Percentiles rank a stretch among this genome's conserved stretches.
These are phyloP conservation scores for Cynara cardunculus DNA, from an alignment of 129 eudicot genomes.

Conservation along the genomic window DNA sequence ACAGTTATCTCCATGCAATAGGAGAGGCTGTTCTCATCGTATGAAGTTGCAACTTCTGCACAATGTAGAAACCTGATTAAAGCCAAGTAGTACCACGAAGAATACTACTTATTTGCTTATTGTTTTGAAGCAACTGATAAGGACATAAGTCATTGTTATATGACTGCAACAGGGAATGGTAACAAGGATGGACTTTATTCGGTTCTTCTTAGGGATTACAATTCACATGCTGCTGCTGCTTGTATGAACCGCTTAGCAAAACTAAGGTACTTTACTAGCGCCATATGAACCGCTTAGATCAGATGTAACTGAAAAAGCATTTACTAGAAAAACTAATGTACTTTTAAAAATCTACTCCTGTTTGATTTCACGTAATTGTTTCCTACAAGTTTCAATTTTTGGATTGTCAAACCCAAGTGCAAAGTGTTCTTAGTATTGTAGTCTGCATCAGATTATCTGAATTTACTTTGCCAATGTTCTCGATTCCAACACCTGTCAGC, in stretches of 20 bases:
- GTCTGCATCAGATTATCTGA: neutral
- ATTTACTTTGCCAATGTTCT: neutral
- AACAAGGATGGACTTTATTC: slow-evolving; percentile 93
- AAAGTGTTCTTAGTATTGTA: too few relatives aligned
- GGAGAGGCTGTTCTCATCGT: neutral
- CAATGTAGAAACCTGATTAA: neutral
- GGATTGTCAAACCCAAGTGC: too few relatives aligned
- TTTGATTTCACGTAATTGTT: neutral
- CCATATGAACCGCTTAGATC: neutral
- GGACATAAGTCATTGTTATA: neutral
- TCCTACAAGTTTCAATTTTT: too few relatives aligned
- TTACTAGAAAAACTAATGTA: neutral
- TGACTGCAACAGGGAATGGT: slow-evolving; percentile 69
- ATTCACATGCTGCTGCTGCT: slow-evolving; percentile 90
- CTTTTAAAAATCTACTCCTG: neutral
- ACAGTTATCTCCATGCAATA: neutral
- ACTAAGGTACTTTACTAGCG: slow-evolving; percentile 54
- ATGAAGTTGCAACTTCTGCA: neutral
- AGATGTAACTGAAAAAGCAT: neutral
- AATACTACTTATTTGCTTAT: neutral
- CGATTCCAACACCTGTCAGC: too few relatives aligned
- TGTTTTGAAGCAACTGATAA: neutral
- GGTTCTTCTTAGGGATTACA: slow-evolving; percentile 91
- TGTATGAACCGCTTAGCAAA: slow-evolving; percentile 98
- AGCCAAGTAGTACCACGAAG: neutral